Percentiles rank a stretch among this genome's conserved stretches.
Evolutionary conservation across 2,329 filamentous ascomycete species (phyloP).

Genomic region (Shiraia bambusicola): DNA sequence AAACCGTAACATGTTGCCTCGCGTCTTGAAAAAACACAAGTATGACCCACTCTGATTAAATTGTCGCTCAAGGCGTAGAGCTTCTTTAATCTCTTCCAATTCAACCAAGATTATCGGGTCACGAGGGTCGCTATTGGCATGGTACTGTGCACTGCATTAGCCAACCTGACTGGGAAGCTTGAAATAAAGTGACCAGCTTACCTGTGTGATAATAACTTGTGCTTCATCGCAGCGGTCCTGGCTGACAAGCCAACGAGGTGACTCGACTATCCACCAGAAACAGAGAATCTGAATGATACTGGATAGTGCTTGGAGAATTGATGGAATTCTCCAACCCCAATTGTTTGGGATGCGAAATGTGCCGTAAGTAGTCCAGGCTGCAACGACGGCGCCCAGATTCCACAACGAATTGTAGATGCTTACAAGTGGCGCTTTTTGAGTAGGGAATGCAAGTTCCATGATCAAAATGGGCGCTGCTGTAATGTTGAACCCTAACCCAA

Average conservation of each 20-base stretch:
- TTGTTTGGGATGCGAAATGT: constrained; percentile 42
- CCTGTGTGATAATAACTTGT: constrained; percentile 23
- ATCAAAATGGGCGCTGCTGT: constrained; percentile 61
- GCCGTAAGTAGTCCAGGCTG: constrained; percentile 50
- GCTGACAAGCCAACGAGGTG: constrained; percentile 60
- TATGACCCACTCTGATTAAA: constrained; percentile 18
- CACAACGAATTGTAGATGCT: constrained; percentile 62
- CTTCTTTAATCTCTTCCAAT: constrained; percentile 47
- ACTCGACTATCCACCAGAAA: constrained; percentile 55
- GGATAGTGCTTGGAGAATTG: constrained; percentile 53
- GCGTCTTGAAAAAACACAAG: constrained; percentile 29
- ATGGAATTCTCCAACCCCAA: constrained; percentile 57
- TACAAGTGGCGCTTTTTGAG: constrained; percentile 63
- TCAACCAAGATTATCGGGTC: constrained; percentile 50
- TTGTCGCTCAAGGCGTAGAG: constrained; percentile 52
- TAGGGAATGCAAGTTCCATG: constrained; percentile 64
- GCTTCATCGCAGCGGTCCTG: constrained; percentile 50
- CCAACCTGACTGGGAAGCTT: background rate
- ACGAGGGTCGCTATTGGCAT: constrained; percentile 57
- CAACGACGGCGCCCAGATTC: constrained; percentile 31
- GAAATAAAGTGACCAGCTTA: background rate
- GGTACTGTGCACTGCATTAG: constrained; percentile 27
- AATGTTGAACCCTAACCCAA: constrained; percentile 33
- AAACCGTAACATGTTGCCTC: constrained; percentile 57
- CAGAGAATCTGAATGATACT: constrained; percentile 46